Evolutionary conservation across 2,329 filamentous ascomycete species (phyloP).

Genomic region (Diplodia mutila): DNA sequence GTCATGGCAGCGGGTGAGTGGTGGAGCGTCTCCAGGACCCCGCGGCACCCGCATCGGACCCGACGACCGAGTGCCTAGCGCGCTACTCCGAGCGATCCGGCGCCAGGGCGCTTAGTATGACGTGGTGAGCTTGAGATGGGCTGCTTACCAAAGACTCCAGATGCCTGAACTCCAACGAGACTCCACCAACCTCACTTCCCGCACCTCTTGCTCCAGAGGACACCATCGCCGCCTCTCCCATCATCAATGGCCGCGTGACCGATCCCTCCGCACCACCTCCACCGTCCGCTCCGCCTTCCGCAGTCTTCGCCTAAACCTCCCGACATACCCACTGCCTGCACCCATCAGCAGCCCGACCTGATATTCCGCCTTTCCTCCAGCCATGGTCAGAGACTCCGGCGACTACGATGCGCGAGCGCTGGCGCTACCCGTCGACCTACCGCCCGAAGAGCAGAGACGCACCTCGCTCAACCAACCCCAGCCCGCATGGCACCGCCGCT

Average conservation of each 20-base stretch:
- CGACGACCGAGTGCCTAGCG: neutral
- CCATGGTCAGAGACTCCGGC: conserved; percentile 38
- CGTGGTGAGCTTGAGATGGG: conserved; percentile 4
- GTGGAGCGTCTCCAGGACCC: too few relatives aligned
- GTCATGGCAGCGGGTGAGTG: neutral
- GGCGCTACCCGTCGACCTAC: conserved; percentile 54
- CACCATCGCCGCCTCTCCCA: neutral
- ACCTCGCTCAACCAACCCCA: conserved; percentile 31
- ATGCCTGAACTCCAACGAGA: neutral
- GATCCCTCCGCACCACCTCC: neutral
- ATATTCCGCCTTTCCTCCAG: neutral
- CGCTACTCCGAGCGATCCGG: neutral
- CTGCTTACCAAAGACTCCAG: conserved; percentile 8
- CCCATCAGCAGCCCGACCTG: neutral
- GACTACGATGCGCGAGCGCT: conserved; percentile 60
- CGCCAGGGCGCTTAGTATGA: conserved; percentile 3
- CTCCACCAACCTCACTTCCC: neutral
- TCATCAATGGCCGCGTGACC: neutral
- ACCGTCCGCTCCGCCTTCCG: neutral
- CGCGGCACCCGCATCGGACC: conserved; percentile 1
- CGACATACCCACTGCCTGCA: neutral
- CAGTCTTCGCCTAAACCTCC: neutral
- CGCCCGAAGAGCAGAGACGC: conserved; percentile 50
- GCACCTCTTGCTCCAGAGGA: neutral
- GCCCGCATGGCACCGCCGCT: conserved; percentile 57